Evolutionary conservation across 1,284 basidiomycete genomes (phyloP), one percentile per base, ranked within the genome.

Genomic region (Microstroma glucosiphilum): DNA sequence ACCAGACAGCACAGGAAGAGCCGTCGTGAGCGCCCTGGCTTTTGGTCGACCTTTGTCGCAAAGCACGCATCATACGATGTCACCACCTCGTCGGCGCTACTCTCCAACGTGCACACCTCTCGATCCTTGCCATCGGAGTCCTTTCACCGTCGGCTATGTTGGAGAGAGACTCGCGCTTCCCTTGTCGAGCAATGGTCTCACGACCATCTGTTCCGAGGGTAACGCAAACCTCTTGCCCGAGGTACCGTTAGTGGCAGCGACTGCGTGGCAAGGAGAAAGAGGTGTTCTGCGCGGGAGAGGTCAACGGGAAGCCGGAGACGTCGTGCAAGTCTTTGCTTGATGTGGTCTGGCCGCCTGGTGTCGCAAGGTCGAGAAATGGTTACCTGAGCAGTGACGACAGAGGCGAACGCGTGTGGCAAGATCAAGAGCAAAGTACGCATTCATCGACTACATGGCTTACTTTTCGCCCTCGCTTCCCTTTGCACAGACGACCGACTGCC

Each of bases 1-100:
- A 77, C 71, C 76, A 19, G 65, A 71, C 65, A 62, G 71, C 70
- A 69, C 66, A 76, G 76, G 76, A 78, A 78, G 76, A 78, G 76
- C 76, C 76, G 76, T 78, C 76, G 76, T 72, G 72, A 78, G 76
- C 72, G 67, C 13, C 37, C 6, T 12, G 42, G 57, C 57, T 12
- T 43, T 6, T 25, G 53, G 59, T 57, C 40, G 30, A 17, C 15
- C 25, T 58, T 26, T n/a, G 23, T 21, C 56, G 56, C 40, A 40
- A 48, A 21, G 43, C 43, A n/a, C 56, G n/a, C 40, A 42, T 58
- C 2, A 26, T 21, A 23, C 46, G 58, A 43, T 40, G 15, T 41
- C 54, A 56, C 25, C 23, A 56, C 54, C 23, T 56, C 54, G 54
- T 56, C 54, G 48, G 25, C 25, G 48, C 48, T n/a, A 56, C 7